Base-by-base conservation (phyloP, 208 protist species). In the Leishmania guyanensis region DNA sequence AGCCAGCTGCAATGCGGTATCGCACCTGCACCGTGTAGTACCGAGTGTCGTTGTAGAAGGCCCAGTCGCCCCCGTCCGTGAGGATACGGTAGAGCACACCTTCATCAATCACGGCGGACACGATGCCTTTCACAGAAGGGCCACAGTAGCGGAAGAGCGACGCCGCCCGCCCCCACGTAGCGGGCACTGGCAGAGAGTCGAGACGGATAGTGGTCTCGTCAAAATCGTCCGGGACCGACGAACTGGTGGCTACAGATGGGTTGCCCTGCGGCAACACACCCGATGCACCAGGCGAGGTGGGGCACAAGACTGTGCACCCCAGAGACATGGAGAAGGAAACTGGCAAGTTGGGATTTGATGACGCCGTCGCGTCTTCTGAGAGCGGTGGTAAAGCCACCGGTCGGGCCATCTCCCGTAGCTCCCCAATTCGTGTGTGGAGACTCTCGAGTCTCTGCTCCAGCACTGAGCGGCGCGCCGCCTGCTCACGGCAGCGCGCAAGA, bases 11-110 rank as follows among this genome's bases (percentile, higher is more conserved):
- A 56, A 95, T 84, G 8, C 82, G 82, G 75, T 87, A 92, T 33
- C 71, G 76, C 43, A 95, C 88, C 65, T 90, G 86, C 70, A 90
- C 88, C 60, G 88, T 85, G 78, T 90, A 93, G 60, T 75, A 22
- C 22, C 71, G 71, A 20, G 51, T 75, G 71, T 75, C 71, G 51
- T 46, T 62, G 51, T 75, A 94, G 68, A 94, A 94, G 75, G 89
- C 86, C 92, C 92, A 95, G n/a, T 77, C 79, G 0, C 83, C 86
- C 36, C 80, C 88, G 10, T 88, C 85, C 53, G 85, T 88, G 29
- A 96, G 64, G 43, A 96, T 85, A 54, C 89, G 89, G 81, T 91
- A 96, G 26, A 94, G 83, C 39, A 92, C 33, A 3, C 88, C 90
- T 53, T 86, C 84, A 51, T 85, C 74, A 9, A 91, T 78, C 76